phyloP scores from a whole-genome alignment of 441 rosid species.

The Erodium trifolium region DNA sequence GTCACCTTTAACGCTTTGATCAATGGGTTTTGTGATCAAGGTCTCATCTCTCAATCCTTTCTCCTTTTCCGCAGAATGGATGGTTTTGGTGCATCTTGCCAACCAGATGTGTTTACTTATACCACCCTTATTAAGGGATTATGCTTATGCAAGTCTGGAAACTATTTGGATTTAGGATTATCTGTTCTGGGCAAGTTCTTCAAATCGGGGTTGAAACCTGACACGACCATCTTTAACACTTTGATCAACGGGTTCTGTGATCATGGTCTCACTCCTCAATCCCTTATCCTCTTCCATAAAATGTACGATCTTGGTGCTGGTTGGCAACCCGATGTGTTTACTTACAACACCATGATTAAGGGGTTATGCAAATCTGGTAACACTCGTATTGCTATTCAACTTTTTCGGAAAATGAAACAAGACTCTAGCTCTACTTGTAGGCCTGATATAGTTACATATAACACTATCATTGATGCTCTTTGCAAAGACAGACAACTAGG shows the following conservation, averaged over 20 bases:
- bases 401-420: constrained; percentile 18
- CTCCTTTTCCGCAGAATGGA: no score
- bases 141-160: constrained; percentile 13
- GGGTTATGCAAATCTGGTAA: constrained; percentile 17
- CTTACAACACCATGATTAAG: constrained; percentile 19
- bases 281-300: no score
- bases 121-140: constrained; percentile 16
- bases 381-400: constrained; percentile 17
- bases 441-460: constrained; percentile 14
- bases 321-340: constrained; percentile 6
- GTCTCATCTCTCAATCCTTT: no score
- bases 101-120: constrained; percentile 12
- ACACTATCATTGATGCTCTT: constrained; percentile 24
- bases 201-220: neutral
- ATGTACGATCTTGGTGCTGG: neutral
- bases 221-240: neutral
- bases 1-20: no score
- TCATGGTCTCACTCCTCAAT: neutral
- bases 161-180: no score
- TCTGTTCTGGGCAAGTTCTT: no score
- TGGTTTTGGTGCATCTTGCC: no score
- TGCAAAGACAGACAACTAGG: constrained; percentile 21
- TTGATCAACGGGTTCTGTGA: constrained; percentile 23
- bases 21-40: no score
- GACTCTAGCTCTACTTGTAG: constrained; percentile 14